Conservation (phyloP, 331 rosid genomes). For the Dryas integrifolia region DNA sequence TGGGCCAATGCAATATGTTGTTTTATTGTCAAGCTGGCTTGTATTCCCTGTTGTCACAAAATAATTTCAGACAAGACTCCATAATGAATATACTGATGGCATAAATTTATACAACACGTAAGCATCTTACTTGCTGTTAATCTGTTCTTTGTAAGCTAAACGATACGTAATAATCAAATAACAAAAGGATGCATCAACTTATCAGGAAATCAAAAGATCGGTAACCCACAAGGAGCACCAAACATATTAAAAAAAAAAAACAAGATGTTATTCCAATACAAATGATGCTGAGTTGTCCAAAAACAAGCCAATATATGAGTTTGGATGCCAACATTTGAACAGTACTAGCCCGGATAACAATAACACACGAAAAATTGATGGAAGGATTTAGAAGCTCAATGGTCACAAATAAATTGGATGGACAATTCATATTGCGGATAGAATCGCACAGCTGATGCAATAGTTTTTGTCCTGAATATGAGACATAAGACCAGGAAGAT, state of each 20-base stretch:
- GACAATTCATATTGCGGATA: background rate
- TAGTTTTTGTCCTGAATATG: background rate
- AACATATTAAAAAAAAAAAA: background rate
- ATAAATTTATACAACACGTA: background rate
- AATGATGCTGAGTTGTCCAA: background rate
- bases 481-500: background rate
- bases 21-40: slow-evolving; percentile 31
- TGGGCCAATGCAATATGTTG: slow-evolving; percentile 53
- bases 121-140: slow-evolving; percentile 12
- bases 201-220: background rate
- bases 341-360: background rate
- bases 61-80: slow-evolving; percentile 10
- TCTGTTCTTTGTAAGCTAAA: background rate
- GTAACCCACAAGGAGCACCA: background rate
- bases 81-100: slow-evolving; percentile 2
- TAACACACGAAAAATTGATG: background rate
- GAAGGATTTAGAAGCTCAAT: background rate
- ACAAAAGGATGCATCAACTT: slow-evolving; percentile 1
- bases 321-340: background rate
- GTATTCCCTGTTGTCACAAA: slow-evolving; percentile 37
- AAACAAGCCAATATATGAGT: background rate
- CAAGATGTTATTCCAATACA: background rate
- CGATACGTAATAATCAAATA: background rate
- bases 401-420: background rate
- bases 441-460: background rate